Percentiles rank a stretch among this genome's conserved stretches.
Evolutionary conservation across 1,284 basidiomycete genomes (phyloP).

Genomic region (Pseudozyma thailandica): DNA sequence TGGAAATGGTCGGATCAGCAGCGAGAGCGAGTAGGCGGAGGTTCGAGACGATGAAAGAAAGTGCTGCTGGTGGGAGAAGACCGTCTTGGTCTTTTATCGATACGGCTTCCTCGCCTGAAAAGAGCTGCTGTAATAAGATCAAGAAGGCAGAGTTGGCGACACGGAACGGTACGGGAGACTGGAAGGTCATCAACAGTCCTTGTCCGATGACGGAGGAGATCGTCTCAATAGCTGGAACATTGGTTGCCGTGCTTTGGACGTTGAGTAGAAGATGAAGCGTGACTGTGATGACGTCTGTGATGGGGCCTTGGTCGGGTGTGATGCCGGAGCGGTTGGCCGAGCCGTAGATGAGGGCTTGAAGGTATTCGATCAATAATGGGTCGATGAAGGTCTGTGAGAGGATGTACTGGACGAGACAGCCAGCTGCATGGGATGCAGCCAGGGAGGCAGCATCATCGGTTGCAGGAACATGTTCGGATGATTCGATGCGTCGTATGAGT

Average conservation of each 20-base stretch:
- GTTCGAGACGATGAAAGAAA: conserved; percentile 31
- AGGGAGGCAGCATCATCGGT: neutral
- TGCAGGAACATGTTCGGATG: neutral
- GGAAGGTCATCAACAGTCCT: conserved; percentile 39
- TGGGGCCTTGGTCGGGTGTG: conserved; percentile 33
- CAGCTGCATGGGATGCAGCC: conserved; percentile 19
- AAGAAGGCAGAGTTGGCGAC: conserved; percentile 26
- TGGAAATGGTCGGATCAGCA: conserved; percentile 17
- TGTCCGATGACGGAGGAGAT: conserved; percentile 47
- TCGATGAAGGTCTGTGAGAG: conserved; percentile 37
- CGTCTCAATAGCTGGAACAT: conserved; percentile 35
- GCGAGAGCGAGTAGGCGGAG: conserved; percentile 35
- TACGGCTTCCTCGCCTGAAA: neutral
- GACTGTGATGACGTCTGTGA: conserved; percentile 44
- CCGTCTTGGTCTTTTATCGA: conserved; percentile 1
- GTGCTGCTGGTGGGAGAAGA: conserved; percentile 7
- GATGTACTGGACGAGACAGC: conserved; percentile 22
- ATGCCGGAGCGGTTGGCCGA: conserved; percentile 30
- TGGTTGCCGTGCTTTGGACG: conserved; percentile 9
- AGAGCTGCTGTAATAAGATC: conserved; percentile 11
- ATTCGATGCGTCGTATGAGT: conserved; percentile 19
- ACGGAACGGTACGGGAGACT: conserved; percentile 18
- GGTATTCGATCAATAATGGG: conserved; percentile 42
- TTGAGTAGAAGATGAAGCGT: conserved; percentile 36
- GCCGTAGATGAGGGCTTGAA: conserved; percentile 42